Base-by-base conservation (phyloP, 805 yeast species). In the Spathaspora passalidarum region DNA sequence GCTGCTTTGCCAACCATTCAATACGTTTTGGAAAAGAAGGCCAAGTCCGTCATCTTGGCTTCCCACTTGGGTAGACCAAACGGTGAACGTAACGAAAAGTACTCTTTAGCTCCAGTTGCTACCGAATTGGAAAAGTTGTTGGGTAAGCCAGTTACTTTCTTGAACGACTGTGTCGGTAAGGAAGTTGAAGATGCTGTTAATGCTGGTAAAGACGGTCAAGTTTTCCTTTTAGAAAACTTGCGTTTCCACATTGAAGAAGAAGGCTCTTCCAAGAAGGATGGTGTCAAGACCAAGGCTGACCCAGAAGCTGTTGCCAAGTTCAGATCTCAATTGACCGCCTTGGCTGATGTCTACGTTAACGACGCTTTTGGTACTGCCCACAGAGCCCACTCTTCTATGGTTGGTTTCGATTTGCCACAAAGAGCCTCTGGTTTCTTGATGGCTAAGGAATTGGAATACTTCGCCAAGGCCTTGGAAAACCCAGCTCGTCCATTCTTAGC, bases 371-470 rank as follows among this genome's bases (percentile, higher is more conserved):
- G 99, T 72, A 94, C 99, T 54, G 97, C 98, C 48, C 99, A 94
- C 86, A 89, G 99, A 81, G 99, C 99, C 54, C 99, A 94, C 80
- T 90, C 97, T 46, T 94, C 99, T 41, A 92, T 94, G 91, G 99
- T 94, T 63, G 99, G 99, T 66, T 80, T 94, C 61, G 91, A 92
- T 60, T 81, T 89, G 62, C 91, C 95, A 54, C 91, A 89, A 77
- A 87, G 94, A 76, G 99, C 98, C 62, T 86, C 97, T 56, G 99
- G 99, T 72, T 95, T 92, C 96, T 79, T 94, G 63, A 86, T 94
- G 88, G 85, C 91, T 68, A 94, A 94, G 82, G 99, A 94, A 78
- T 85, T 94, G 72, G 84, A 84, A 68, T 94, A 87, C 84, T 94
- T 94, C 70, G 96, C 97, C 62, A 92, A 91, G 82, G 99, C 98